Percentiles rank a stretch among this genome's conserved stretches.
Evolutionary conservation across 139 green algal genomes (phyloP).

Genomic region (Volvox africanus): DNA sequence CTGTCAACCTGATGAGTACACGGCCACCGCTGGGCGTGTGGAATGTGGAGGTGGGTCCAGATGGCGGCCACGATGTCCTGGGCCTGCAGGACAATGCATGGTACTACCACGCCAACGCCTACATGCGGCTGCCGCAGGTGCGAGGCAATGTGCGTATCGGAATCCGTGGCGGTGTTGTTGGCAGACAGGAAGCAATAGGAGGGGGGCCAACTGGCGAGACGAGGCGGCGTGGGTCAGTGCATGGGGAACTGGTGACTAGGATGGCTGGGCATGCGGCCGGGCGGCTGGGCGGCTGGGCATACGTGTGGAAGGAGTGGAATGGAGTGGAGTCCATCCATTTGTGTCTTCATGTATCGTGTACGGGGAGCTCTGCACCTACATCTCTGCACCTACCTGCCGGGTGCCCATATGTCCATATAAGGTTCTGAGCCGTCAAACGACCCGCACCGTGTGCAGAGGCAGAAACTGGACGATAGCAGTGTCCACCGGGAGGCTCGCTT

Average conservation of each 20-base stretch:
- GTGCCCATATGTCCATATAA: not conserved
- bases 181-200: too few relatives aligned
- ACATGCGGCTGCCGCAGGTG: constrained; percentile 46
- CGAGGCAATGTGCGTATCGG: too few relatives aligned
- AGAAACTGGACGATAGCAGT: constrained; percentile 29
- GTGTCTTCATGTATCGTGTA: too few relatives aligned
- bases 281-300: not conserved
- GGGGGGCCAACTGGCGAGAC: too few relatives aligned
- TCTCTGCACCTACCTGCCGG: not conserved
- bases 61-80: constrained; percentile 18
- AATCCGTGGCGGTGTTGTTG: too few relatives aligned
- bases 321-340: too few relatives aligned
- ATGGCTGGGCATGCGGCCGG: not conserved
- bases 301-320: not conserved
- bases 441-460: not conserved
- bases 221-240: too few relatives aligned
- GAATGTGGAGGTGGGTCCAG: constrained; percentile 58
- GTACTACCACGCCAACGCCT: constrained; percentile 59
- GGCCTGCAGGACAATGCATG: constrained; percentile 18
- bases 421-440: not conserved
- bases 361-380: not conserved
- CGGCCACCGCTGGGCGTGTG: not conserved
- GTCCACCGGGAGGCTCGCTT: constrained; percentile 38
- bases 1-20: constrained; percentile 48
- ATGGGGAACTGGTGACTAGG: not conserved